These are phyloP conservation scores for Pleurotus citrinopileatus DNA, from an alignment of 768 basidiomycete species.

Conservation along the genomic window DNA sequence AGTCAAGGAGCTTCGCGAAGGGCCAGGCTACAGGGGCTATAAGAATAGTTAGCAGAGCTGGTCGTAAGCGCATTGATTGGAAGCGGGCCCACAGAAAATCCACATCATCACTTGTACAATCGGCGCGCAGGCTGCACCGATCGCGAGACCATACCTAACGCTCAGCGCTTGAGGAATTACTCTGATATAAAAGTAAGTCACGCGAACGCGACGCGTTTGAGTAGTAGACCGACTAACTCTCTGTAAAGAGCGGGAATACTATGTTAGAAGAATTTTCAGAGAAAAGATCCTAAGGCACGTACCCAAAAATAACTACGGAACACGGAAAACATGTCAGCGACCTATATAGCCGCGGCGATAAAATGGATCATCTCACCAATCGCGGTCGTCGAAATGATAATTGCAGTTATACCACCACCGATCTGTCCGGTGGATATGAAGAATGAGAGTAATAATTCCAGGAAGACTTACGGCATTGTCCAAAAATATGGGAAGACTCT, in stretches of 20 bases:
- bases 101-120: slow-evolving; percentile 76
- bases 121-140: slow-evolving; percentile 78
- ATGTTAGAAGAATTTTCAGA: too few species aligned
- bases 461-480: slow-evolving; percentile 59
- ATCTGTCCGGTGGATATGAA: slow-evolving; percentile 21
- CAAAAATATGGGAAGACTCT: slow-evolving; percentile 80
- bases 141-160: slow-evolving; percentile 75
- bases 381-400: slow-evolving; percentile 74
- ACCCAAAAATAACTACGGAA: neutral
- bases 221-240: neutral
- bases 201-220: neutral
- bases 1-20: slow-evolving; percentile 79
- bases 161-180: slow-evolving; percentile 72
- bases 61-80: too few species aligned
- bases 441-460: neutral
- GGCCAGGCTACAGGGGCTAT: slow-evolving; percentile 80
- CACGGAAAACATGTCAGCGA: neutral
- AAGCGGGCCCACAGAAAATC: slow-evolving; percentile 41
- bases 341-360: neutral
- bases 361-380: slow-evolving; percentile 45
- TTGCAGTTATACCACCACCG: slow-evolving; percentile 72
- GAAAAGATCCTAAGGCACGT: neutral
- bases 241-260: too few species aligned
- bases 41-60: neutral
- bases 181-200: slow-evolving; percentile 22